Evolutionary conservation across 306 rosid species (phyloP), one percentile per base, ranked within the genome.

Genomic region (Fragaria vesca): DNA sequence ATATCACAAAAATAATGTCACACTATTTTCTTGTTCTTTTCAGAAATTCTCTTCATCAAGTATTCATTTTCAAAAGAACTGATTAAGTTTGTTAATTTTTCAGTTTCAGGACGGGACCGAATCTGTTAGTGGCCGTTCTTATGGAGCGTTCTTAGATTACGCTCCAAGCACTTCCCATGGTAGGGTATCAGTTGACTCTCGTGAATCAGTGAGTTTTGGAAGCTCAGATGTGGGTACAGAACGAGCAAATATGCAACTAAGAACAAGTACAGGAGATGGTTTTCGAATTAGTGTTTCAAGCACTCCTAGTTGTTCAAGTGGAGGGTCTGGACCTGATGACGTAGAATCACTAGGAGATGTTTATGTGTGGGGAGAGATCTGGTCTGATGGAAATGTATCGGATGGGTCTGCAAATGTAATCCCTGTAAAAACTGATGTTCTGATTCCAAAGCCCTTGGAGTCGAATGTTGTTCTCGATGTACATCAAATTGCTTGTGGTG

Each of bases 281-380:
- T 86, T 90, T 48, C 96, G 99, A 42, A 48, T 87, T 76, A 96
- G 99, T 76, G 91, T 91, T 78, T 96, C 98, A 60, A 93, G 97
- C 88, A 74, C 85, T 82, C 93, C 88, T 74, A 83, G 91, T 82
- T 80, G 88, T 75, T 81, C 94, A 72, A 89, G 97, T 83, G 90
- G 85, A 76, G 93, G 84, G 81, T 93, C 98, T 42, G 98, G 93
- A 73, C 85, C 83, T 16, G 98, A 96, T 87, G 99, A 96, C 81
- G 91, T 96, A 68, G 99, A 96, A 78, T 93, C 98, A 34, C 82
- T 96, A 21, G 99, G 99, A 28, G 99, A 96, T 79, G 96, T 93
- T 84, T 96, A 80, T 58, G 66, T 96, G 16, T 96, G 98, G 99
- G 99, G 99, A 79, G 94, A 86, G 85, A 78, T 96, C 77, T 93